phyloP scores from a whole-genome alignment of 192 early-diverging fungal genomes.

The Glomus cerebriforme region DNA sequence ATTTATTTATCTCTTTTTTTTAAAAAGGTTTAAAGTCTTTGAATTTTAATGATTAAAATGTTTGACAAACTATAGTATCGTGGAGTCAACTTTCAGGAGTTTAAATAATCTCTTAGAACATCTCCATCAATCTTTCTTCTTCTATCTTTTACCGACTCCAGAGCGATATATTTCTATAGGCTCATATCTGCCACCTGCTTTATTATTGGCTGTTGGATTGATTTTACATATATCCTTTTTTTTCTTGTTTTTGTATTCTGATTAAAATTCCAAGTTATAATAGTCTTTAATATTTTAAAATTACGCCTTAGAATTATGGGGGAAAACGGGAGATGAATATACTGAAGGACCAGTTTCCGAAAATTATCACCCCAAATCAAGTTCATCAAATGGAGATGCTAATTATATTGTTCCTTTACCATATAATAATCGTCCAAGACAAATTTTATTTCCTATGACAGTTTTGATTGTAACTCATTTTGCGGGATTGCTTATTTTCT shows the following conservation, averaged over 20 bases:
- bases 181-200: conserved; percentile 84
- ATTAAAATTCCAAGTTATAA: conserved; percentile 45
- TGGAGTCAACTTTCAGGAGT: conserved; percentile 83
- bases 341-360: not conserved
- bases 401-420: conserved; percentile 13
- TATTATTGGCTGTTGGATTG: conserved; percentile 73
- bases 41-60: not conserved
- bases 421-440: conserved; percentile 35
- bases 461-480: conserved; percentile 36
- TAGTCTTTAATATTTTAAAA: conserved; percentile 40
- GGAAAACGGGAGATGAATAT: conserved; percentile 11
- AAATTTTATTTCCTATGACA: conserved; percentile 34
- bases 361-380: conserved; percentile 1
- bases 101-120: conserved; percentile 92
- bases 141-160: conserved; percentile 88
- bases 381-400: not conserved
- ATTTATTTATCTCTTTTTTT: conserved; percentile 12
- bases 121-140: conserved; percentile 96
- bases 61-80: conserved; percentile 42
- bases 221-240: conserved; percentile 64
- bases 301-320: conserved; percentile 31
- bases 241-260: conserved; percentile 39
- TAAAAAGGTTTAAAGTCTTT: not conserved
- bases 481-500: conserved; percentile 41
- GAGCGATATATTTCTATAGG: conserved; percentile 83